Base-by-base conservation (phyloP, 805 yeast genomes). In the Torulaspora delbrueckii region DNA sequence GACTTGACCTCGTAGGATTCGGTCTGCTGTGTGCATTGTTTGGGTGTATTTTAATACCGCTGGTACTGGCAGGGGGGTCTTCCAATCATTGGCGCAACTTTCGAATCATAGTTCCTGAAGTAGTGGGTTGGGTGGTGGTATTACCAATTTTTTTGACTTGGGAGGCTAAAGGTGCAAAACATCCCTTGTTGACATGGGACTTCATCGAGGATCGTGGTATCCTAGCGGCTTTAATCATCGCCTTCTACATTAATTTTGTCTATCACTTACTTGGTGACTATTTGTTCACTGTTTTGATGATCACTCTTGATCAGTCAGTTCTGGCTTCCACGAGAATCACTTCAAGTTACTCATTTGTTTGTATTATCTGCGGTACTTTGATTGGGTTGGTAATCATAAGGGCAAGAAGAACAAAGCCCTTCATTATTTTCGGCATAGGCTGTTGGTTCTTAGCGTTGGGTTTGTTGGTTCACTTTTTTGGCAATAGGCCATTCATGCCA, bases 261-360 rank as follows among this genome's bases (percentile, higher is more conserved):
- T 81, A 82, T 80, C 74, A 77, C 59, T 72, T 81, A 78, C 84
- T 81, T 51, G 82, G 81, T 56, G 82, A 78, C 52, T 83, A 70
- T 60, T 68, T 83, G 70, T 82, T 78, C 63, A 73, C 87, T 1
- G 81, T 81, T 30, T 66, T 83, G 46, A 54, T 75, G 41, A 86
- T 81, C 31, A 80, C 79, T 7, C 72, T 81, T 60, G 68, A 76
- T 50, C 78, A 79, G 51, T 66, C 79, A 14, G 55, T 70, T 40
- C 68, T 67, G 40, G 76, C 86, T 3, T 86, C 88, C 10, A 77
- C 82, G 3, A 74, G 87, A 61, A 82, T 83, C 52, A 67, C 77
- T 1, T 73, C 79, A 3, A 61, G 82, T 35, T 79, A 78, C 65
- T 79, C 86, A 7, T 82, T 83, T 55, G 84, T 78, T n/a, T 77